Evolutionary conservation across 1,139 yeast species (phyloP).

Genomic region (Cylindricascospora bacillispora): DNA sequence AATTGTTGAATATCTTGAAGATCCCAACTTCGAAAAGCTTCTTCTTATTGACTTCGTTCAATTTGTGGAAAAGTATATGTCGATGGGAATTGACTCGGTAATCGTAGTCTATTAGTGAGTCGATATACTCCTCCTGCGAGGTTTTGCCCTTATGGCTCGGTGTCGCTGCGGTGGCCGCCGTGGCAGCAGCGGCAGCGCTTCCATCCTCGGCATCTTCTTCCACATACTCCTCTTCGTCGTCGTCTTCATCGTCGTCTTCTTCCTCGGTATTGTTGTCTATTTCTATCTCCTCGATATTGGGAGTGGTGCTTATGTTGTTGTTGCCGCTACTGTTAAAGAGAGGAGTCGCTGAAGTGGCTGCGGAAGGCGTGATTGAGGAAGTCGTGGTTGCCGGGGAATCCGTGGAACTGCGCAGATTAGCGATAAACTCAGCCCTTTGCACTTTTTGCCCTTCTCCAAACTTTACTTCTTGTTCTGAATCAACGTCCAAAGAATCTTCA

Average conservation of each 20-base stretch:
- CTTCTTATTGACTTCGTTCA: slow-evolving; percentile 6
- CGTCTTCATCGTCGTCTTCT: slow-evolving; percentile 1
- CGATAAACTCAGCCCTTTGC: slow-evolving; percentile 44
- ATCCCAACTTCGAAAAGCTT: slow-evolving; percentile 23
- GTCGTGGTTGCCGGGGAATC: too few relatives aligned
- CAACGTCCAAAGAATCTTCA: slow-evolving; percentile 24
- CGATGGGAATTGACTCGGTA: too few relatives aligned
- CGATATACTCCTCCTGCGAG: slow-evolving; percentile 1
- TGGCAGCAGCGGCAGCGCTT: neutral
- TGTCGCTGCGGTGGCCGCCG: neutral
- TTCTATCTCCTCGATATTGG: neutral
- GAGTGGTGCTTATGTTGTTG: too few relatives aligned
- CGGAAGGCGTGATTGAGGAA: too few relatives aligned
- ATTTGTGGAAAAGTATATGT: too few relatives aligned
- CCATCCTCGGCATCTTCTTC: neutral
- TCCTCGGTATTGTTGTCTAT: neutral
- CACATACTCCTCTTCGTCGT: slow-evolving; percentile 1
- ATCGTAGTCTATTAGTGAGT: slow-evolving; percentile 1
- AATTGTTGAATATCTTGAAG: slow-evolving; percentile 22
- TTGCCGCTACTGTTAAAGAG: too few relatives aligned
- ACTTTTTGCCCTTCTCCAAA: slow-evolving; percentile 61
- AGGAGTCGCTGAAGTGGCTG: too few relatives aligned
- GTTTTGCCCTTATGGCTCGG: neutral
- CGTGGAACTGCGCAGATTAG: slow-evolving; percentile 3
- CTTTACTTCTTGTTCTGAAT: slow-evolving; percentile 54